Evolutionary conservation across 202 grass and related monocot genomes (phyloP).

Genomic region (Elaeis oleifera): DNA sequence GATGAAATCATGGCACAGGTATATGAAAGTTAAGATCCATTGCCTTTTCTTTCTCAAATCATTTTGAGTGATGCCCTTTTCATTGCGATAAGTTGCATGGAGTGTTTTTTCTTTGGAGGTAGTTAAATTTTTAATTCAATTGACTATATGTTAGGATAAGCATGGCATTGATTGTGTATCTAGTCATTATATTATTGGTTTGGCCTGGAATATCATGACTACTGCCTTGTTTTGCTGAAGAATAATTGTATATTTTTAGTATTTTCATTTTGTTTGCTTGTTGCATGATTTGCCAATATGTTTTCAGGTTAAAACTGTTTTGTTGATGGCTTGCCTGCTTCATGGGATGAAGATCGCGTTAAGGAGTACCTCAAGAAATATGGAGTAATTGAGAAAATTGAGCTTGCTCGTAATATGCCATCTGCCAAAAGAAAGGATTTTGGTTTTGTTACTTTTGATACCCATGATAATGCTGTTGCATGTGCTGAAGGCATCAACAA

Average conservation of each 20-base stretch:
- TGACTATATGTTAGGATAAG: too few relatives aligned
- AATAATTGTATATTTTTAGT: too few relatives aligned
- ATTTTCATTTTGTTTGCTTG: constrained; percentile 17
- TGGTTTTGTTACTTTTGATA: constrained; percentile 96
- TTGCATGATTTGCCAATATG: constrained; percentile 1
- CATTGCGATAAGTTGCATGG: too few relatives aligned
- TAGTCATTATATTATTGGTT: too few relatives aligned
- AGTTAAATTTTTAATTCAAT: too few relatives aligned
- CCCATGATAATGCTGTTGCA: constrained; percentile 77
- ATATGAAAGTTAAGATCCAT: not conserved
- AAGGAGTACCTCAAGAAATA: constrained; percentile 89
- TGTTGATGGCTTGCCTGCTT: constrained; percentile 70
- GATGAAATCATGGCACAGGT: constrained; percentile 97
- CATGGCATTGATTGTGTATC: too few relatives aligned
- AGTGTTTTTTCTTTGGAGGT: too few relatives aligned
- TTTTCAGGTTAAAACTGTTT: constrained; percentile 82
- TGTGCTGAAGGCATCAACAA: constrained; percentile 68
- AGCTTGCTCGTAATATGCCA: constrained; percentile 91
- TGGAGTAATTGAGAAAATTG: constrained; percentile 76
- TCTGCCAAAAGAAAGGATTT: constrained; percentile 95
- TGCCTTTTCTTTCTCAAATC: too few relatives aligned
- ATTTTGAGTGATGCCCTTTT: too few relatives aligned
- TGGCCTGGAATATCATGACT: too few relatives aligned
- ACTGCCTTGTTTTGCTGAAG: too few relatives aligned
- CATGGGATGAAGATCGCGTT: constrained; percentile 80